Evolutionary conservation across 805 yeast species (phyloP), one percentile per base, ranked within the genome.

Genomic region (Hanseniaspora jakobsenii): DNA sequence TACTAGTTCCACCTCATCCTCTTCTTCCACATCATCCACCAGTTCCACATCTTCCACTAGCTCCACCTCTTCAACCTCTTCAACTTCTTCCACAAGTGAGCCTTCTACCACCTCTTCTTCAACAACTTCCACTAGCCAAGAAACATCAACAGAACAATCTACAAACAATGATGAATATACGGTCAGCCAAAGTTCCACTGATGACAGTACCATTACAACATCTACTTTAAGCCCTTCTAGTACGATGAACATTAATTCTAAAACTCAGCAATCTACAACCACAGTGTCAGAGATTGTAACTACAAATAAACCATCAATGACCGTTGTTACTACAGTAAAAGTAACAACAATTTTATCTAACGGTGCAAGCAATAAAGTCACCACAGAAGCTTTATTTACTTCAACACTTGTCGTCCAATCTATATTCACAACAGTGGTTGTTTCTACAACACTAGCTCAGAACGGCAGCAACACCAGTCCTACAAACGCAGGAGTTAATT

Each of bases 281-380:
- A 2, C 45, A 12, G 23, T 42, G 9, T 17, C 50, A 3, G 27
- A 50, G 24, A 36, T 29, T 22, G 4, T 24, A 9, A 12, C 36
- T 19, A 3, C 36, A 29, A 14, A 40, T 24, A 10, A 32, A 39
- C 36, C 35, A 24, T 13, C 37, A 1, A 13, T n/a, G n/a, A n/a
- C 36, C 8, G 24, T 24, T 7, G 27, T 24, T 7, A 24, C 27
- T 24, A 24, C 27, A 31, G 32, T 38, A 32, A 38, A 30, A 13
- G 24, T 32, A 12, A 51, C 53, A 7, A 47, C 57, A 23, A 32
- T 49, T 35, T 43, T 44, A 13, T n/a, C n/a, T n/a, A n/a, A n/a
- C n/a, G n/a, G 41, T 55, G 14, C 48, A 58, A 9, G 50, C 55
- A 6, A 47, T 51, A 8, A 44, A 32, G 22, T 36, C 55, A 4